phyloP scores from a whole-genome alignment of 2,329 filamentous ascomycete species.

The Mollisiaceae sp. region DNA sequence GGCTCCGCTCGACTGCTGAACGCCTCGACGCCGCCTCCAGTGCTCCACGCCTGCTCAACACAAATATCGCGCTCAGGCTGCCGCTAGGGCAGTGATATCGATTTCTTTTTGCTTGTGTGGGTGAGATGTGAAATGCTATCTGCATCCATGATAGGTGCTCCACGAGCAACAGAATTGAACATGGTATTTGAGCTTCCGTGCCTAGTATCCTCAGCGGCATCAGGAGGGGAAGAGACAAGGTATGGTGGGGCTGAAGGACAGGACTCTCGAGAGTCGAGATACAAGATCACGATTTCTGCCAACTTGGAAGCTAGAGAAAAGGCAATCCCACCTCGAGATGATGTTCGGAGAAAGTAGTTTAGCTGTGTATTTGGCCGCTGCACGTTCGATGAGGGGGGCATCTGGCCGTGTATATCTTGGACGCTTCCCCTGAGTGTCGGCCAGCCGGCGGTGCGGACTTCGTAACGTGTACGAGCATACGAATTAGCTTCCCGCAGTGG shows the following conservation, averaged over 20 bases:
- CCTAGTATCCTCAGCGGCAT: neutral
- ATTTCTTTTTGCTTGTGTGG: neutral
- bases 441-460: neutral
- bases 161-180: neutral
- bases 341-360: neutral
- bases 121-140: neutral
- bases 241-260: too few species aligned
- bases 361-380: neutral
- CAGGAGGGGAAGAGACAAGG: neutral
- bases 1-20: constrained; percentile 15
- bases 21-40: neutral
- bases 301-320: too few species aligned
- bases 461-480: neutral
- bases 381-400: neutral
- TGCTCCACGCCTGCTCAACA: neutral
- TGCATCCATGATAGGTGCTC: neutral
- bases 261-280: too few species aligned
- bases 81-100: neutral
- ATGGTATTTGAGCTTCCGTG: neutral
- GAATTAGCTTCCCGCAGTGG: neutral
- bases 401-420: neutral
- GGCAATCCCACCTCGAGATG: too few species aligned
- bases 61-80: neutral
- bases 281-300: too few species aligned
- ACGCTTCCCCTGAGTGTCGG: constrained; percentile 3